Percentiles rank a stretch among this genome's conserved stretches.
Evolutionary conservation across 192 early-diverging fungal species (phyloP).

Genomic region (Mortierella antarctica): DNA sequence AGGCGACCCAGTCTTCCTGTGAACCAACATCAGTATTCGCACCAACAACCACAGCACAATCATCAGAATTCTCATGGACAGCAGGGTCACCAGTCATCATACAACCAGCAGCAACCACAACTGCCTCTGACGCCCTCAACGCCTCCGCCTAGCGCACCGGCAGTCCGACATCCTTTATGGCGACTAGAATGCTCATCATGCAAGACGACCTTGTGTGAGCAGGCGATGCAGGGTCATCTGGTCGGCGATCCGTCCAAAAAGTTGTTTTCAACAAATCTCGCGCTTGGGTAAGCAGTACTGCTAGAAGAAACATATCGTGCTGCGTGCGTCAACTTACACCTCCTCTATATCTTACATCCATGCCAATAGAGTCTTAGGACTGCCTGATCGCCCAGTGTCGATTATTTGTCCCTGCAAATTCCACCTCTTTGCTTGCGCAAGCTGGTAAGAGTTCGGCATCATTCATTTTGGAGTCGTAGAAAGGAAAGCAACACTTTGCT

Average conservation of each 20-base stretch:
- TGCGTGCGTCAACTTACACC: neutral
- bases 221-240: conserved; percentile 7
- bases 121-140: conserved; percentile 32
- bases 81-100: conserved; percentile 27
- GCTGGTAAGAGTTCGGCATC: conserved; percentile 21
- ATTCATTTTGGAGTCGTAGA: neutral
- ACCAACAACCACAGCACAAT: conserved; percentile 15
- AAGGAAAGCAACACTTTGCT: neutral
- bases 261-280: conserved; percentile 17
- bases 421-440: conserved; percentile 50
- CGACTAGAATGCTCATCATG: neutral
- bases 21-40: conserved; percentile 21
- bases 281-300: conserved; percentile 25
- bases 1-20: conserved; percentile 31
- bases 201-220: neutral
- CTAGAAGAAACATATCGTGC: neutral
- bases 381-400: conserved; percentile 48
- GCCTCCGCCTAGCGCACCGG: conserved; percentile 26
- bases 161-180: conserved; percentile 23
- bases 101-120: conserved; percentile 14
- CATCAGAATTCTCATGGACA: conserved; percentile 12
- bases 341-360: neutral
- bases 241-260: neutral
- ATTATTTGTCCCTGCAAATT: conserved; percentile 54
- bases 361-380: conserved; percentile 26